Percentiles rank a stretch among this genome's conserved stretches.
Conservation (phyloP, 2,329 filamentous ascomycete species). For the Aureobasidium sp. region DNA sequence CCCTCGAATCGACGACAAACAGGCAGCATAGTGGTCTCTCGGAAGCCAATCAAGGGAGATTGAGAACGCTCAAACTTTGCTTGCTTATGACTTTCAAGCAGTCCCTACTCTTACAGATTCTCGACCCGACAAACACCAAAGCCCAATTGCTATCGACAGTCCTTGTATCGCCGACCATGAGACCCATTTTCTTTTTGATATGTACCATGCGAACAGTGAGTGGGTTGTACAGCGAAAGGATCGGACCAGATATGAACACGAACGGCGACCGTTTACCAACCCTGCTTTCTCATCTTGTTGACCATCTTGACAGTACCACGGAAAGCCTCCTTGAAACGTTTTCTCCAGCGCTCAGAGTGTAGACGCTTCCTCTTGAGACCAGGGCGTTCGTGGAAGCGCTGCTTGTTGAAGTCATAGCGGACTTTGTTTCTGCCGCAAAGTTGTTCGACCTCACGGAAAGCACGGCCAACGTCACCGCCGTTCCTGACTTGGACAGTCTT, state of each 20-base stretch:
- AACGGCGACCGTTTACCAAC: constrained; percentile 53
- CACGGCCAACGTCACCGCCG: constrained; percentile 42
- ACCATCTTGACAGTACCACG: constrained; percentile 67
- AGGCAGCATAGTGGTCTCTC: neutral
- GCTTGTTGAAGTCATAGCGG: constrained; percentile 46
- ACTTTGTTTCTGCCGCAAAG: constrained; percentile 52
- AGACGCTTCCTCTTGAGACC: constrained; percentile 80
- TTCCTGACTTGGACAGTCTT: constrained; percentile 33
- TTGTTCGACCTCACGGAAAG: constrained; percentile 40
- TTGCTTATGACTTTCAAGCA: neutral
- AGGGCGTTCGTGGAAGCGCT: constrained; percentile 67
- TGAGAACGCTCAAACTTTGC: neutral
- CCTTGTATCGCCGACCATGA: neutral
- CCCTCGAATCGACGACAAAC: neutral
- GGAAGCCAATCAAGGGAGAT: neutral
- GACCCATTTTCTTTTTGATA: neutral
- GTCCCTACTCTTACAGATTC: neutral
- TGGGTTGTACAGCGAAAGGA: neutral
- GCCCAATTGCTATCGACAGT: neutral
- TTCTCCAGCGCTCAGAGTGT: constrained; percentile 69
- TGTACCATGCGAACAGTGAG: neutral
- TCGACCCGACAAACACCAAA: neutral
- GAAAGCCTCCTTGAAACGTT: constrained; percentile 70
- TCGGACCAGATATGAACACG: neutral
- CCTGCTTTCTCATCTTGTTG: constrained; percentile 64